Conservation (phyloP, 176 grass and related monocot species). For the Zea mays region Zm-B73-REFERENCE-NAM-5.0 NC_050098.1:51084501-51085000, state of each 20-base stretch:
- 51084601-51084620: neutral
- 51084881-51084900: neutral
- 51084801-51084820: neutral
- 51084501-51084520: neutral
- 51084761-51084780: neutral
- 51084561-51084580: no score
- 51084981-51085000: neutral
- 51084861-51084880: neutral
- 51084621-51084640: constrained; percentile 7
- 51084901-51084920: neutral
- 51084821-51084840: neutral
- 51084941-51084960: neutral
- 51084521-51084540: neutral
- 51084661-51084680: neutral
- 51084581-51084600: neutral
- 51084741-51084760: neutral
- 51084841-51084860: neutral
- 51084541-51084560: no score
- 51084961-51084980: neutral
- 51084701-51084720: neutral
- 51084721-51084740: constrained; percentile 7
- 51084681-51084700: neutral
- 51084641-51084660: neutral
- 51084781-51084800: constrained; percentile 3
- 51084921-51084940: neutral